Conservation (phyloP, 768 basidiomycete species). For the Leucocoprinus leucothites region DNA sequence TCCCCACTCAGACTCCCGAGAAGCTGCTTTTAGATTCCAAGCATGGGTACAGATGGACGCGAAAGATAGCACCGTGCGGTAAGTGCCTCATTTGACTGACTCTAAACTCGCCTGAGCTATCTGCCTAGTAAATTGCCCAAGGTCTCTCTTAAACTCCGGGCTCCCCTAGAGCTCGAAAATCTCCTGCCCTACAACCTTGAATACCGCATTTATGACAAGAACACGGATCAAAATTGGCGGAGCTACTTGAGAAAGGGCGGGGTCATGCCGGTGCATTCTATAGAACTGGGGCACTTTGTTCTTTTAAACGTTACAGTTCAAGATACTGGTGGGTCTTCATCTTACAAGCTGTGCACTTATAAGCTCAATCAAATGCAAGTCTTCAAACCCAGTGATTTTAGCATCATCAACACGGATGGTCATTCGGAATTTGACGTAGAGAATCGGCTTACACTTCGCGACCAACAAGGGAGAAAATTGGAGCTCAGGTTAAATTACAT, state of each 20-base stretch:
- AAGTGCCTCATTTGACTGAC: constrained; percentile 17
- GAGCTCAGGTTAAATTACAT: constrained; percentile 86
- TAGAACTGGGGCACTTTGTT: constrained; percentile 87
- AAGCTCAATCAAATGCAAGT: constrained; percentile 38
- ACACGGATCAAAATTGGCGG: constrained; percentile 90
- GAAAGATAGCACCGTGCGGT: constrained; percentile 52
- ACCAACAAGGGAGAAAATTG: constrained; percentile 71
- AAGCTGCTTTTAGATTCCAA: constrained; percentile 93
- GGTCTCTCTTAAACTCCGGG: constrained; percentile 81
- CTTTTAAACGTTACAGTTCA: constrained; percentile 87
- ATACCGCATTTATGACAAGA: constrained; percentile 96
- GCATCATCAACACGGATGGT: constrained; percentile 94
- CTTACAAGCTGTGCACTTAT: neutral
- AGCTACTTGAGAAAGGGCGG: constrained; percentile 93
- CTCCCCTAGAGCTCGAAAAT: constrained; percentile 95
- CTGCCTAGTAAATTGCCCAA: constrained; percentile 73
- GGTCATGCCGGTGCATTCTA: constrained; percentile 93
- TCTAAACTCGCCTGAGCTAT: neutral
- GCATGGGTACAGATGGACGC: constrained; percentile 80
- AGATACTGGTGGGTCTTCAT: constrained; percentile 67
- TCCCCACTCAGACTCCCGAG: constrained; percentile 72
- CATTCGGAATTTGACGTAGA: constrained; percentile 88
- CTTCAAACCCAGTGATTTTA: constrained; percentile 93
- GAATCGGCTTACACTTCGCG: constrained; percentile 65
- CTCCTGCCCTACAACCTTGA: constrained; percentile 90